A percentile compares a stretch with the other conserved stretches of the same genome.
Evolutionary conservation across 495 filamentous ascomycete genomes (phyloP).

Genomic region (Sphaerosporella brunnea): DNA sequence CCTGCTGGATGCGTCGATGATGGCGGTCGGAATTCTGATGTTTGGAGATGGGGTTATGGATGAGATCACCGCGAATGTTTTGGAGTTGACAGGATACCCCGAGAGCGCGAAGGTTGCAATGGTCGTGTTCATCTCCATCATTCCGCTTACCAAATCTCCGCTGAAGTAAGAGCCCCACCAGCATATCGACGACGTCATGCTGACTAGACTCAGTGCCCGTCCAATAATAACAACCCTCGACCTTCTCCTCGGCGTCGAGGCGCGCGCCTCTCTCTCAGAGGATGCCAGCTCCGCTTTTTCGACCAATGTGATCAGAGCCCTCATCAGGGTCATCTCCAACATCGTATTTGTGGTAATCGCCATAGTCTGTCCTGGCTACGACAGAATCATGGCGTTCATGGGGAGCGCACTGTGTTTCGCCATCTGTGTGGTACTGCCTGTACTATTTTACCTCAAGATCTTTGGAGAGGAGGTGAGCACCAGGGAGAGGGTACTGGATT

Average conservation of each 20-base stretch:
- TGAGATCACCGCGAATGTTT: constrained; percentile 79
- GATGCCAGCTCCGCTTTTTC: constrained; percentile 36
- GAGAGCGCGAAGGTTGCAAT: constrained; percentile 55
- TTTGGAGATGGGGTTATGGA: constrained; percentile 73
- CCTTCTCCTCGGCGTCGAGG: constrained; percentile 54
- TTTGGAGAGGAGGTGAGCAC: constrained; percentile 61
- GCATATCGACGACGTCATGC: too few species aligned
- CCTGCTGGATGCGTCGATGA: constrained; percentile 60
- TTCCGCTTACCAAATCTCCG: constrained; percentile 86
- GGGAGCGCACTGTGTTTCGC: constrained; percentile 82
- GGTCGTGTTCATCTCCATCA: constrained; percentile 70
- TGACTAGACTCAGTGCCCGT: constrained; percentile 36
- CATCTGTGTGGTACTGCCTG: constrained; percentile 78
- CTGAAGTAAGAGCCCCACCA: constrained; percentile 73
- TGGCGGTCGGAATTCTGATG: constrained; percentile 74
- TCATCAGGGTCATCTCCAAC: constrained; percentile 42
- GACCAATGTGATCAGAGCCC: constrained; percentile 40
- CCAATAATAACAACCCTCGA: constrained; percentile 77
- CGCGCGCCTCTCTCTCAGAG: constrained; percentile 31
- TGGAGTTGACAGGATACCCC: constrained; percentile 57
- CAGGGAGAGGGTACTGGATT: constrained; percentile 47
- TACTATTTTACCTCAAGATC: constrained; percentile 82
- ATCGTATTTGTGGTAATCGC: constrained; percentile 48
- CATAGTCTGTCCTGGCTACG: constrained; percentile 73
- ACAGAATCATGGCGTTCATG: constrained; percentile 86